Percentiles rank a stretch among this genome's conserved stretches.
Evolutionary conservation across 2,329 filamentous ascomycete species (phyloP).

Genomic region (Ophiostoma novo-ulmi): DNA sequence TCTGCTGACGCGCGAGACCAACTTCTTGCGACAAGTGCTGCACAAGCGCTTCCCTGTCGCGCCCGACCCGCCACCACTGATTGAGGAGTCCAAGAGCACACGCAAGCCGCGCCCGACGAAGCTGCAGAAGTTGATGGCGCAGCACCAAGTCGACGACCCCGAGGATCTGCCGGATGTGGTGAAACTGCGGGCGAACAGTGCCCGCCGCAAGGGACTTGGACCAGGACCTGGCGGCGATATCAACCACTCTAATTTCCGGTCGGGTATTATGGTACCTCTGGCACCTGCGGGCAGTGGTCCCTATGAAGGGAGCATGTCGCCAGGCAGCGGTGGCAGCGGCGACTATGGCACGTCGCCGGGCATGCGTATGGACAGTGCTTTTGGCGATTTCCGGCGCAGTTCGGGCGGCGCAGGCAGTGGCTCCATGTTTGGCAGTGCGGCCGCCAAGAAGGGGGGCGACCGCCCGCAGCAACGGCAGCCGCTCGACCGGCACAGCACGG

Average conservation of each 20-base stretch:
- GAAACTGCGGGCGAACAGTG: constrained; percentile 68
- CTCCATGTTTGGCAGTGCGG: constrained; percentile 34
- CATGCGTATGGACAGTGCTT: not conserved
- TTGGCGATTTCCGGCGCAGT: constrained; percentile 34
- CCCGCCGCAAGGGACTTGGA: constrained; percentile 66
- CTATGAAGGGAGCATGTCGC: not conserved
- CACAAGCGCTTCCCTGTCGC: constrained; percentile 94
- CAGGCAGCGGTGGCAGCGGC: constrained; percentile 5
- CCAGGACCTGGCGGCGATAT: constrained; percentile 48
- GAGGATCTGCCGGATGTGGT: constrained; percentile 83
- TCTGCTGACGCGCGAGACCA: constrained; percentile 86
- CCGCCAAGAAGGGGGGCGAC: constrained; percentile 37
- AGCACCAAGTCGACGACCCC: constrained; percentile 81
- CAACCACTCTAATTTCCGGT: constrained; percentile 25
- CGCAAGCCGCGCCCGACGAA: constrained; percentile 95
- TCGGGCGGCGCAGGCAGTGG: constrained; percentile 26
- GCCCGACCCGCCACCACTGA: constrained; percentile 74
- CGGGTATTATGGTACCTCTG: constrained; percentile 18
- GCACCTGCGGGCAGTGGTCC: constrained; percentile 16
- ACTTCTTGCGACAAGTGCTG: constrained; percentile 91
- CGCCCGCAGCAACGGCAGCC: constrained; percentile 31
- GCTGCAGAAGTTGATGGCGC: constrained; percentile 86
- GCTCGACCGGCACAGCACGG: constrained; percentile 22
- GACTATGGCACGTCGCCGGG: not conserved
- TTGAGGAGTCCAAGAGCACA: constrained; percentile 84